Base-by-base conservation (phyloP, 768 basidiomycete genomes). In the Phaeotremella fagi region DNA sequence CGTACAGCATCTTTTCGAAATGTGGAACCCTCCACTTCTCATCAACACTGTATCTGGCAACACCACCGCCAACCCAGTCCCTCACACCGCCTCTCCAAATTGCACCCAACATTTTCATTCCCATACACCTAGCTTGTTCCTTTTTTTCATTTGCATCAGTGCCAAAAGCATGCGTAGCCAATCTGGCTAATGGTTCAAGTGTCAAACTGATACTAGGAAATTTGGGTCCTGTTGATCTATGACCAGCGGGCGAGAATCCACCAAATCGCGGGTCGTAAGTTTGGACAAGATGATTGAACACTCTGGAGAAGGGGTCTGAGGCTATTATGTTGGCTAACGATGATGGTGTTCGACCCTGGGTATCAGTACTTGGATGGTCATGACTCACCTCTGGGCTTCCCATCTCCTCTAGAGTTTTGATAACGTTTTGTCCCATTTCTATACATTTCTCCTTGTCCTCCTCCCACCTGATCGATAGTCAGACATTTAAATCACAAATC, bases 21-120 rank as follows among this genome's bases (percentile, higher is more conserved):
- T 78, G 78, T 4, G 78, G 78, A 1, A 78, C 73, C 27, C 75
- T 71, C 76, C 77, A 78, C 14, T 66, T 63, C 42, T 73, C 73
- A 55, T 78, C 78, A 2, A 78, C 77, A 14, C 72, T 74, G 51
- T 78, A 78, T 45, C 78, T 42, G 14, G 76, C 72, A 31, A 78
- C 73, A 3, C 78, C 78, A 11, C 70, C 71, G 1, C 77, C 78
- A 1, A 78, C 73, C 52, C 75, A 75, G 50, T 78, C 78, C 12
- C 70, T 66, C n/a, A 78, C 59, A 7, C 70, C 77, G 23, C 77
- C 77, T 24, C 74, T 72, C 66, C 61, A 67, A 5, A 74, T 66
- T 0, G 60, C 70, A 46, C 66, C 51, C 12, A 74, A 43, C 46
- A 64, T 65, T 51, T 54, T 56, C 25, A 61, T 48, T 3, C 55